phyloP scores from a whole-genome alignment of 1,139 yeast genomes.

The Hansenula anomala region DNA sequence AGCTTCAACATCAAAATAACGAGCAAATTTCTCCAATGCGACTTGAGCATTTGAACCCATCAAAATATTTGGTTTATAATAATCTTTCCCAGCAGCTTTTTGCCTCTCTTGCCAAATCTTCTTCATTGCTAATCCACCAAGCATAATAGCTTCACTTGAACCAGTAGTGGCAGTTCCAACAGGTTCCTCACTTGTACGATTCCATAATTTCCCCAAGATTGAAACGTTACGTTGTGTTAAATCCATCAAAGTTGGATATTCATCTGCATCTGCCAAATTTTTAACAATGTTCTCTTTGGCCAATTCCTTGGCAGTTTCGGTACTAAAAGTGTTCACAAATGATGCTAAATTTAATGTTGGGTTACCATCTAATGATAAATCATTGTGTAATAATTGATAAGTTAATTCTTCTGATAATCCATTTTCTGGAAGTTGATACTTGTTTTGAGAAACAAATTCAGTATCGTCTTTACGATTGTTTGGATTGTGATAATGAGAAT shows the following conservation, averaged over 20 bases:
- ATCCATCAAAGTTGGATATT: conserved; percentile 82
- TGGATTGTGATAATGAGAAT: conserved; percentile 19
- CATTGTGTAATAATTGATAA: conserved; percentile 64
- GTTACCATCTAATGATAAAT: conserved; percentile 75
- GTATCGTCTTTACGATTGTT: conserved; percentile 9
- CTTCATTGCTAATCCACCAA: conserved; percentile 91
- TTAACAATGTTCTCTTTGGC: conserved; percentile 70
- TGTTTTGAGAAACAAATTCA: conserved; percentile 24
- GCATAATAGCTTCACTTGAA: conserved; percentile 89
- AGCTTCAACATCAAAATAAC: conserved; percentile 89
- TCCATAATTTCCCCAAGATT: conserved; percentile 77
- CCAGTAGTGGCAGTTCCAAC: conserved; percentile 93
- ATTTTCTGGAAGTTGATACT: conserved; percentile 51
- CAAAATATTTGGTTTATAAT: conserved; percentile 71
- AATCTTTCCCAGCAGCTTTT: conserved; percentile 53
- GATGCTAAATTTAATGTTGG: conserved; percentile 85
- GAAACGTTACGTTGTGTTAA: conserved; percentile 79
- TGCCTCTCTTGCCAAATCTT: conserved; percentile 77
- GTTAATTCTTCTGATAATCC: conserved; percentile 53
- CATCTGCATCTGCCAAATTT: conserved; percentile 90
- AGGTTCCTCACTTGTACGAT: conserved; percentile 49
- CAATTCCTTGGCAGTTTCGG: conserved; percentile 46
- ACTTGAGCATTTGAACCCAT: conserved; percentile 97
- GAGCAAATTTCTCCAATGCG: conserved; percentile 89
- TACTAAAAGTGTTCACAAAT: conserved; percentile 74